A percentile compares a stretch with the other conserved stretches of the same genome.
Evolutionary conservation across 768 basidiomycete genomes (phyloP).

Genomic region (Stropharia rugosoannulata): DNA sequence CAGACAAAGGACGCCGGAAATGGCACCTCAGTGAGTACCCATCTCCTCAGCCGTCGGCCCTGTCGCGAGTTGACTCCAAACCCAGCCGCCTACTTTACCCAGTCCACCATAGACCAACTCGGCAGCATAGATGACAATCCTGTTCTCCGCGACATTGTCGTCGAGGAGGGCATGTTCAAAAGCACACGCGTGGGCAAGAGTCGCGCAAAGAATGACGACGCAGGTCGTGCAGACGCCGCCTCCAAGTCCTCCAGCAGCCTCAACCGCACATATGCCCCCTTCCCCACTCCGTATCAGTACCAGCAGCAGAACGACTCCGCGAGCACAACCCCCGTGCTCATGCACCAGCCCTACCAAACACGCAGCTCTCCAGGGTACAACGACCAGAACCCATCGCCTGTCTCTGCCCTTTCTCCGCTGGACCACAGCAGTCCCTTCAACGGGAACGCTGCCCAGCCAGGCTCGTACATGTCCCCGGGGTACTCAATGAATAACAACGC

Average conservation of each 20-base stretch:
- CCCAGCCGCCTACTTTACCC: constrained; percentile 83
- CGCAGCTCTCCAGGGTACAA: constrained; percentile 13
- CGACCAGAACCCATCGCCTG: constrained; percentile 19
- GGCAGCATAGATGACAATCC: constrained; percentile 70
- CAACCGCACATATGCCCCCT: constrained; percentile 40
- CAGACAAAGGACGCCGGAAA: constrained; percentile 64
- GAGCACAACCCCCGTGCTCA: constrained; percentile 31
- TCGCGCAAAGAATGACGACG: constrained; percentile 43
- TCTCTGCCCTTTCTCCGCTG: constrained; percentile 13
- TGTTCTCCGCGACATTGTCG: constrained; percentile 54
- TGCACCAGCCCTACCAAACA: constrained; percentile 41
- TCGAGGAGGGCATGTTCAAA: constrained; percentile 68
- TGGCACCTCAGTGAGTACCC: constrained; percentile 75
- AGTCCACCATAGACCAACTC: constrained; percentile 68
- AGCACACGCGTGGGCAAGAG: constrained; percentile 62
- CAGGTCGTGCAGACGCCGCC: constrained; percentile 21
- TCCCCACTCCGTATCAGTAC: constrained; percentile 32
- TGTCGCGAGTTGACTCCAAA: constrained; percentile 3
- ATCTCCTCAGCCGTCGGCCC: constrained; percentile 5
- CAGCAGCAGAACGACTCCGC: constrained; percentile 23
- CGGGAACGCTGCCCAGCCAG: not conserved
- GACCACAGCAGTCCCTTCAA: constrained; percentile 11
- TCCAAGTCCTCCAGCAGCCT: constrained; percentile 24
- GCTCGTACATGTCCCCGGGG: not conserved
- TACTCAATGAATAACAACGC: not conserved